Base-by-base conservation (phyloP, 345 rosid species). In the Lumnitzera littorea region DNA sequence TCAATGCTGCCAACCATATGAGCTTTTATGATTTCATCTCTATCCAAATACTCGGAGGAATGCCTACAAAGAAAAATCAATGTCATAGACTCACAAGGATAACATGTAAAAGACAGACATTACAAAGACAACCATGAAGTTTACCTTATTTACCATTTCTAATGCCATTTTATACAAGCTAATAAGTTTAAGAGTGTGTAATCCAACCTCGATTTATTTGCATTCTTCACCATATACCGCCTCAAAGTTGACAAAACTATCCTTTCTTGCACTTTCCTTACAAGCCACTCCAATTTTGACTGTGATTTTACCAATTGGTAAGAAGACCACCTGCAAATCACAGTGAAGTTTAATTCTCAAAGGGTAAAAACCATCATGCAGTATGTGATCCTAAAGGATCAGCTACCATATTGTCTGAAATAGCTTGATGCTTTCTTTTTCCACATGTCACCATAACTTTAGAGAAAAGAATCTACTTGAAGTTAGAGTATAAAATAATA, bases 251-350 rank as follows among this genome's bases (percentile, higher is more conserved):
- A 76, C 48, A 80, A 67, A 56, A 83, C 64, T 56, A 89, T 78
- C 74, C 90, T 81, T 25, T 85, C 87, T 76, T 80, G 88, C 63
- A 84, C 84, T 72, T 81, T 84, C 51, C 80, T 69, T 2, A 84
- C 72, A 48, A 91, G 67, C 92, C 95, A 79, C 73, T 79, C 81
- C 63, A 91, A 49, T 60, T 92, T 68, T 58, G 91, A 71, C 70
- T 82, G 84, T 15, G 46, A 57, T 67, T 64, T 63, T 56, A 73
- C 60, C 66, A 71, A 71, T 56, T 71, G 70, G 46, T 82, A 69
- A 58, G 60, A 74, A 56, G 73, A 58, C 36, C 78, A 79, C 82
- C 98, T 91, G 83, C 74, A 65, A 52, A 56, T 24, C 43, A 36
- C 43, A 36, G 11, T 36, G 11, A 36, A 36, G 43, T 7, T 9